Base-by-base conservation (phyloP, 1,139 yeast species). In the Nakaseomyces kungkrabaensis region DNA sequence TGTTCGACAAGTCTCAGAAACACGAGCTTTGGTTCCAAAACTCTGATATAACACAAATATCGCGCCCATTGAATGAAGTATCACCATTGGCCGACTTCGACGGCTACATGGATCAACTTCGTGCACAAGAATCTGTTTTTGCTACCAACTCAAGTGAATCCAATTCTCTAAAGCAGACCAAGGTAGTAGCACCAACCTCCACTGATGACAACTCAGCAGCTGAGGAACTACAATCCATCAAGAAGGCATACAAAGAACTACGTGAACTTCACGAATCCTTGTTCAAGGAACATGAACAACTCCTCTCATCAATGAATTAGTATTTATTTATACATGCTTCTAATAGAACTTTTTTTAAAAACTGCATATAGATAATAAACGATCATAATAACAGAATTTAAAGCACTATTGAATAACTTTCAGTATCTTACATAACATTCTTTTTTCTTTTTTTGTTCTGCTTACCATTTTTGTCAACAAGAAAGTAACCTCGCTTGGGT, bases 201-300 rank as follows among this genome's bases (percentile, higher is more conserved):
- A 33, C 36, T 22, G 34, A 36, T 37, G 7, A 46, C n/a, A 22
- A 32, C 9, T 46, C 34, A 13, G 17, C 43, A 7, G 5, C 54
- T 4, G 54, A 59, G 3, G 73, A 70, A 36, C 57, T 78, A 43
- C 74, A 77, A 59, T 68, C 62, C 17, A 76, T 82, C 36, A 75
- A 81, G 1, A 65, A 70, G 36, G 87, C 86, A 1, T 82, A 83
- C 66, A 67, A 69, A 11, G 82, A 79, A 37, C 67, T 85, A 56
- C 75, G 82, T 62, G 65, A 69, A 33, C 76, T 79, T 67, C 82
- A 84, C 60, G 86, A 82, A 57, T 77, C 77, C 53, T 69, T 83
- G 54, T 73, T 74, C 53, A 66, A 71, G 29, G 81, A 81, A 52
- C 82, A 81, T 59, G 67, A 77, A 43, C 68, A 73, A 49, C 58